A percentile compares a stretch with the other conserved stretches of the same genome.
Evolutionary conservation across 1,139 yeast species (phyloP).

Genomic region (Candida mesenterica): DNA sequence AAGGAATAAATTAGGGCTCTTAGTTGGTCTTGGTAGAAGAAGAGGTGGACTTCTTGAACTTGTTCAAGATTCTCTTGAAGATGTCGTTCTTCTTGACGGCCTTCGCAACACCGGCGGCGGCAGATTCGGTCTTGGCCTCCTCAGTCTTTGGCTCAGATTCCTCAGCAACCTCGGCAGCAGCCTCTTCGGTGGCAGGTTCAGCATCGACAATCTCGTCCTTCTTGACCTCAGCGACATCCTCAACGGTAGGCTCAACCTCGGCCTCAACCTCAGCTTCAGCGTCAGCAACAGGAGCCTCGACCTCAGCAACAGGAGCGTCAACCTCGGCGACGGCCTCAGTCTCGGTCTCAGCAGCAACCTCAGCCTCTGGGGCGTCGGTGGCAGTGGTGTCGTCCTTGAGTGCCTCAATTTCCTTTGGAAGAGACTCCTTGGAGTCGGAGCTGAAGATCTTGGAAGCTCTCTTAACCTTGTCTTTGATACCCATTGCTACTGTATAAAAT

Average conservation of each 20-base stretch:
- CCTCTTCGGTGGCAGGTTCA: conserved; percentile 12
- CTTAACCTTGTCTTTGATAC: conserved; percentile 45
- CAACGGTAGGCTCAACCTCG: conserved; percentile 7
- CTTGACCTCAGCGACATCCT: conserved; percentile 8
- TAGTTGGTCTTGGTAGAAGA: conserved; percentile 9
- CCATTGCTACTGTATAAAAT: conserved; percentile 30
- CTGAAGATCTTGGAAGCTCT: conserved; percentile 45
- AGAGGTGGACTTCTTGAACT: conserved; percentile 44
- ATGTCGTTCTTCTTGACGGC: conserved; percentile 47
- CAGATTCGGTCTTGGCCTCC: conserved; percentile 12
- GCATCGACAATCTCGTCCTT: conserved; percentile 14
- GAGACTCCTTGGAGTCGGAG: conserved; percentile 31
- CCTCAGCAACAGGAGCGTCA: too few relatives aligned
- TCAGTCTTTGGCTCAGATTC: too few relatives aligned
- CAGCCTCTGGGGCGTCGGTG: conserved; percentile 14
- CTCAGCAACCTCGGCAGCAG: conserved; percentile 6
- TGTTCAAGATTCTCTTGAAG: conserved; percentile 48
- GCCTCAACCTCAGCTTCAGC: conserved; percentile 8
- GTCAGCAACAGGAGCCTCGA: conserved; percentile 10
- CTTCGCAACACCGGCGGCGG: conserved; percentile 25
- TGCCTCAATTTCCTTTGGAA: conserved; percentile 13
- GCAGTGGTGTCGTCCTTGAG: conserved; percentile 12
- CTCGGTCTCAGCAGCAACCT: too few relatives aligned
- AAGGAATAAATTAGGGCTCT: too few relatives aligned
- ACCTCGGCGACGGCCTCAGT: conserved; percentile 13